Base-by-base conservation (phyloP, 1,284 basidiomycete genomes). In the Trametes sp. region DNA sequence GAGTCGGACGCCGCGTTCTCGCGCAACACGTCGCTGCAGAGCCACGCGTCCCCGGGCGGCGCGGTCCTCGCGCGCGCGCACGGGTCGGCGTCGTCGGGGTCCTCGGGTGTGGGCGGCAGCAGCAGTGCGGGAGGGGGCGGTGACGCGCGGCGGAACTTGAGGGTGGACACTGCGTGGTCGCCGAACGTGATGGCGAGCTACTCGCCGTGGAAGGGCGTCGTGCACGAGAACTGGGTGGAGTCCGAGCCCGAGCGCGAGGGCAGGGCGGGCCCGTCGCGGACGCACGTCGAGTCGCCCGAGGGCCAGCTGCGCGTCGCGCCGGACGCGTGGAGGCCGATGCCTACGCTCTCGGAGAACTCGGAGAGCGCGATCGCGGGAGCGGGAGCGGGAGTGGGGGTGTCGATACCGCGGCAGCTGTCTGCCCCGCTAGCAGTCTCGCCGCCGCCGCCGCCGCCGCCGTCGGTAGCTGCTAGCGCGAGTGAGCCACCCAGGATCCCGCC, bases 301-400 rank as follows among this genome's bases (percentile, higher is more conserved):
- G 60, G 62, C 10, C 57, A 67, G 42, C 31, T 67, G 13, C 65
- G 65, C 26, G 50, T 58, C 6, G 50, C 62, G n/a, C n/a, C n/a
- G n/a, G 65, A 67, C 10, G 65, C 54, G 46, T 67, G 64, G 57
- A 49, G 65, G 36, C 62, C 65, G 29, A 64, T 67, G 65, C 65
- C 65, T 21, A 67, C 65, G 54, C 24, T 67, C 21, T 26, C 36
- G 54, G 65, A 67, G 55, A 58, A 41, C 19, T 35, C 54, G 42
- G 62, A 64, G 54, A 55, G 29, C 38, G 41, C 45, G 19, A 48
- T 50, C 1, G 54, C n/a, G n/a, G n/a, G n/a, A n/a, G n/a, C n/a
- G n/a, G n/a, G n/a, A n/a, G n/a, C n/a, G n/a, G n/a, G n/a, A n/a
- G n/a, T 57, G 13, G 45, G 49, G 21, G 33, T 61, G 19, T 60